phyloP scores from a whole-genome alignment of 192 early-diverging fungal species.

The Backusella westeae region DNA sequence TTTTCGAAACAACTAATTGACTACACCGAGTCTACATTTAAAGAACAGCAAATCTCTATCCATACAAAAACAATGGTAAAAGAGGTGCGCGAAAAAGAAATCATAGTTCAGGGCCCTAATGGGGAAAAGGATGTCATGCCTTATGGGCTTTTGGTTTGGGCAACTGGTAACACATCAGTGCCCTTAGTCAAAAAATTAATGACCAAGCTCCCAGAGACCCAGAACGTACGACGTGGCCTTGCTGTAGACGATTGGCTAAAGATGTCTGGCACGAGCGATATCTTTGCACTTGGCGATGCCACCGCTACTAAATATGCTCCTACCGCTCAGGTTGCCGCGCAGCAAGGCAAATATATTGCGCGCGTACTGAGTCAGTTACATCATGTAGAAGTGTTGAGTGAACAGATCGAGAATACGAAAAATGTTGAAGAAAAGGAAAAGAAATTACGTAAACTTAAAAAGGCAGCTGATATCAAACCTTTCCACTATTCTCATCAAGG shows the following conservation, averaged over 20 bases:
- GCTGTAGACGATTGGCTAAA: slow-evolving; percentile 70
- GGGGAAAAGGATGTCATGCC: slow-evolving; percentile 62
- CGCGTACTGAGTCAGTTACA: slow-evolving; percentile 64
- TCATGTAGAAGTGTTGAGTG: slow-evolving; percentile 36
- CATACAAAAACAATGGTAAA: slow-evolving; percentile 80
- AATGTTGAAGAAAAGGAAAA: slow-evolving; percentile 26
- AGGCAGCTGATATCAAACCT: slow-evolving; percentile 47
- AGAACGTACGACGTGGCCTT: slow-evolving; percentile 69
- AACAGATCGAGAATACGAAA: slow-evolving; percentile 13
- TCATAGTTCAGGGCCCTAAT: slow-evolving; percentile 64
- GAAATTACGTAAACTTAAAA: slow-evolving; percentile 29
- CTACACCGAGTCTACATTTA: slow-evolving; percentile 78
- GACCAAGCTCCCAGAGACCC: slow-evolving; percentile 52
- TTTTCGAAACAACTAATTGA: slow-evolving; percentile 76
- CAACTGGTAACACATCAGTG: slow-evolving; percentile 77
- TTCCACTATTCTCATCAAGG: slow-evolving; percentile 86
- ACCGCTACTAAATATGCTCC: slow-evolving; percentile 79
- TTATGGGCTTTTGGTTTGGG: slow-evolving; percentile 83
- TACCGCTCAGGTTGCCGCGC: slow-evolving; percentile 83
- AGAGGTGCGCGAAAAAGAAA: slow-evolving; percentile 68
- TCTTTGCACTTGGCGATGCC: slow-evolving; percentile 77
- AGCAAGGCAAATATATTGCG: slow-evolving; percentile 87
- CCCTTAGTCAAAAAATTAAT: slow-evolving; percentile 68
- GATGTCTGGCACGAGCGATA: slow-evolving; percentile 58
- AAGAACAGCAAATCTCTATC: slow-evolving; percentile 68